Base-by-base conservation (phyloP, 208 protist genomes). In the Trypanosoma cruzi region DNA sequence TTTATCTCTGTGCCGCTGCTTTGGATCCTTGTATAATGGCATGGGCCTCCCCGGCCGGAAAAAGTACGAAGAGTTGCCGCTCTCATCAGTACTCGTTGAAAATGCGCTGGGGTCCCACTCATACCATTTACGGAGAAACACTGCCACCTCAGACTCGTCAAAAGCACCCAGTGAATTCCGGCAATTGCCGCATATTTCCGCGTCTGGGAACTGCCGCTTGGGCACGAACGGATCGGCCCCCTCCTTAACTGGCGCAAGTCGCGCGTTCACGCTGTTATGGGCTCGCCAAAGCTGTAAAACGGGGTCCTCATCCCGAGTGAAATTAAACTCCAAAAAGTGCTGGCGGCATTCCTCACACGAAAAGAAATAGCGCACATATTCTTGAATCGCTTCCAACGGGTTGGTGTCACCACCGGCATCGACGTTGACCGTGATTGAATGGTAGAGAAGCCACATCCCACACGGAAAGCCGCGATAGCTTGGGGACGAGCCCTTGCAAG, bases 401-500 rank as follows among this genome's bases (percentile, higher is more conserved):
- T 64, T 44, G 4, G 14, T 37, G 1, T 55, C 54, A 8, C 49
- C 81, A 16, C 81, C 22, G 34, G 37, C 20, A 40, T 46, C 59
- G 8, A 65, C 54, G 53, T 77, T 71, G 14, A 67, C 83, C 4
- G 83, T 80, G n/a, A 92, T 71, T 6, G 86, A 50, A 68, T 93
- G 87, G 37, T 84, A 90, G 53, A 93, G 84, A 37, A 93, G 70
- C 87, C 87, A 93, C 76, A 88, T 71, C 16, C 75, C 87, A 55
- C 87, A 93, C 20, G 87, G 81, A 58, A 89, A 88, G 24, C 87
- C 87, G 34, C 87, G 81, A 53, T 87, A 85, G 18, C 74, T 53
- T 75, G 75, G 81, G 2, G 73, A 78, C 6, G 82, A 89, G n/a
- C 87, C 87, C 2, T 42, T 57, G 71, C 87, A 93, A 2, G 84